Conservation (phyloP, 1,284 basidiomycete species). For the Malassezia pachydermatis region DNA sequence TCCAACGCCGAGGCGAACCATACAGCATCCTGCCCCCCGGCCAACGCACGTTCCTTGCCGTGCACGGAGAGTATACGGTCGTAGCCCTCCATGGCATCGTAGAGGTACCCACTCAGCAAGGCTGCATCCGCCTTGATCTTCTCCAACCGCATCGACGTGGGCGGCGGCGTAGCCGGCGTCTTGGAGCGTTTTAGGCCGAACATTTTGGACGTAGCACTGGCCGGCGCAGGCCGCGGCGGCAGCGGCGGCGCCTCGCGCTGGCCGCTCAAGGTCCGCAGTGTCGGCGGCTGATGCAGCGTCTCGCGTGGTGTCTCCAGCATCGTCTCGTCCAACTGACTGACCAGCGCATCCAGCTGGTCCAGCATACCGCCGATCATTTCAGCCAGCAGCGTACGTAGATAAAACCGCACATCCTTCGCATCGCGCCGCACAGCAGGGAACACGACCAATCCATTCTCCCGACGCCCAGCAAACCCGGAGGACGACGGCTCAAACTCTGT, state of each 20-base stretch:
- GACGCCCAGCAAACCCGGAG: constrained; percentile 29
- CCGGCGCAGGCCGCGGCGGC: constrained; percentile 9
- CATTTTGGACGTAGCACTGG: constrained; percentile 22
- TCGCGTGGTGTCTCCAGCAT: constrained; percentile 45
- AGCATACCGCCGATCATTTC: constrained; percentile 34
- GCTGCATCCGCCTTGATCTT: constrained; percentile 39
- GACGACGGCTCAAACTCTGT: constrained; percentile 1
- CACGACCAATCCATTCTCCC: constrained; percentile 33
- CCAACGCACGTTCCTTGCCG: constrained; percentile 41
- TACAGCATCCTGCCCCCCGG: constrained; percentile 45
- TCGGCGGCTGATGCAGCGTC: constrained; percentile 23
- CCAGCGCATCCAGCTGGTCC: constrained; percentile 32
- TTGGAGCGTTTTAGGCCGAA: constrained; percentile 19
- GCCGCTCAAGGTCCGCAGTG: constrained; percentile 4
- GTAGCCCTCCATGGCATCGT: constrained; percentile 37
- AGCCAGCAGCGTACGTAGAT: constrained; percentile 38
- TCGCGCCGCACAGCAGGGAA: constrained; percentile 43
- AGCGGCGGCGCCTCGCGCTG: constrained; percentile 13
- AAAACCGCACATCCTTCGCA: constrained; percentile 42
- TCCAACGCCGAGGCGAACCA: constrained; percentile 46
- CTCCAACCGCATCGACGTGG: constrained; percentile 26
- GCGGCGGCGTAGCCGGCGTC: constrained; percentile 6
- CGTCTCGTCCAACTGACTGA: constrained; percentile 31
- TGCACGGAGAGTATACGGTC: constrained; percentile 24
- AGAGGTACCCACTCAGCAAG: constrained; percentile 40